Evolutionary conservation across 2,329 filamentous ascomycete genomes (phyloP).

Genomic region (Shiraia sp.): DNA sequence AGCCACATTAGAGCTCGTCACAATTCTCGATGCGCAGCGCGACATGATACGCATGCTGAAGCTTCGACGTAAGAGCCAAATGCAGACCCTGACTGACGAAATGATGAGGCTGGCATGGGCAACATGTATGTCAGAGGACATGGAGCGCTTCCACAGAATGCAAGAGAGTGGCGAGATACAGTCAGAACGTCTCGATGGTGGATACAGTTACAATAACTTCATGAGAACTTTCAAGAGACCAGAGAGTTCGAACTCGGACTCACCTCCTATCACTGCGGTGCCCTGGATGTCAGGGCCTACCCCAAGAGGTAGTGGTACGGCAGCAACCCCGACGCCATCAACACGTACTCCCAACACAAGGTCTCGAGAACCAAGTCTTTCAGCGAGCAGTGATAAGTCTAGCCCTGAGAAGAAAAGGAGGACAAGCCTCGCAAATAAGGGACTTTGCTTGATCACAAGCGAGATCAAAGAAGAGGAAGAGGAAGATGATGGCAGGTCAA

Average conservation of each 20-base stretch:
- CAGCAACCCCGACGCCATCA: background rate
- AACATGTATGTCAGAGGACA: constrained; percentile 14
- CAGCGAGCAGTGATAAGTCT: background rate
- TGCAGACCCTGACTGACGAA: constrained; percentile 1
- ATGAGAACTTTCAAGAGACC: constrained; percentile 15
- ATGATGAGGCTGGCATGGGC: constrained; percentile 18
- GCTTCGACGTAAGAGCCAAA: constrained; percentile 6
- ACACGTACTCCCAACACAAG: background rate
- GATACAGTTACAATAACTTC: constrained; percentile 19
- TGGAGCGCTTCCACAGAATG: constrained; percentile 1
- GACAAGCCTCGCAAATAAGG: background rate
- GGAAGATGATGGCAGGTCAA: background rate
- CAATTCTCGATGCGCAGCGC: constrained; percentile 17
- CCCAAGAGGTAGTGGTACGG: background rate
- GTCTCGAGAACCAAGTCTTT: background rate
- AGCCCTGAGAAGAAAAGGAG: background rate
- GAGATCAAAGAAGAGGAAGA: background rate
- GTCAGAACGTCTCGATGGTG: constrained; percentile 8
- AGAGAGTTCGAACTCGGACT: constrained; percentile 3
- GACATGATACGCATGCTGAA: constrained; percentile 12
- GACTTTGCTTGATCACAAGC: background rate
- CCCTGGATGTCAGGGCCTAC: background rate
- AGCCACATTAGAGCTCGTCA: constrained; percentile 3
- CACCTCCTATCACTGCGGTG: background rate
- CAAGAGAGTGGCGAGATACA: constrained; percentile 1